These are phyloP conservation scores for Carpinus fangiana DNA, from an alignment of 306 rosid genomes.

Conservation along the genomic window DNA sequence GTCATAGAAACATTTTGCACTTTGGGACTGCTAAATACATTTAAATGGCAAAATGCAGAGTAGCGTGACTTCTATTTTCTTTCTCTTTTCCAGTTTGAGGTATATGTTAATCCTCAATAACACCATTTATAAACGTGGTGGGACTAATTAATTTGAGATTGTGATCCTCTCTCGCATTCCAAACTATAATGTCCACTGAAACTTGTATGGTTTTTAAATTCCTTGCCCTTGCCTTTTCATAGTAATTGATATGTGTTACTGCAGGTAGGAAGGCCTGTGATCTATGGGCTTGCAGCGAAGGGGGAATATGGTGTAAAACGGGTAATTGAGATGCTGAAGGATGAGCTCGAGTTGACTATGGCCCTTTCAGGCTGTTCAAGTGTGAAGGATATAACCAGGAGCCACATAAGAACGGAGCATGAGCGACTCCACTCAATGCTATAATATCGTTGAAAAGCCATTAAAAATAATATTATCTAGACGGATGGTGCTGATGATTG, in stretches of 20 bases:
- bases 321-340: constrained; percentile 56
- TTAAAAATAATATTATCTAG: too few relatives aligned
- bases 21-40: neutral
- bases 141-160: too few relatives aligned
- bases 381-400: constrained; percentile 45
- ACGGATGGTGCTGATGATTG: neutral
- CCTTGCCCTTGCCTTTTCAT: neutral
- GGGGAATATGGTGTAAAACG: constrained; percentile 55
- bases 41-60: neutral
- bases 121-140: neutral
- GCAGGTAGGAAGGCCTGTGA: constrained; percentile 8
- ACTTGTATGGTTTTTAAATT: neutral
- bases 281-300: constrained; percentile 49
- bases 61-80: too few relatives aligned
- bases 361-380: constrained; percentile 56
- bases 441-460: neutral
- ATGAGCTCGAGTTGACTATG: constrained; percentile 57
- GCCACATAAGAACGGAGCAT: constrained; percentile 42
- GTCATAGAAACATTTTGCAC: neutral
- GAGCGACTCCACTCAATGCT: constrained; percentile 48
- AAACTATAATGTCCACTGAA: neutral
- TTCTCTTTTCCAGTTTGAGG: neutral
- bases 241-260: neutral
- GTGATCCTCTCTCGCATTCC: too few relatives aligned
- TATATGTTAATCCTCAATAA: neutral